A percentile compares a stretch with the other conserved stretches of the same genome.
These are phyloP conservation scores for Phytophthora sansomeana DNA, from an alignment of 352 stramenopile species.

Conservation along the genomic window DNA sequence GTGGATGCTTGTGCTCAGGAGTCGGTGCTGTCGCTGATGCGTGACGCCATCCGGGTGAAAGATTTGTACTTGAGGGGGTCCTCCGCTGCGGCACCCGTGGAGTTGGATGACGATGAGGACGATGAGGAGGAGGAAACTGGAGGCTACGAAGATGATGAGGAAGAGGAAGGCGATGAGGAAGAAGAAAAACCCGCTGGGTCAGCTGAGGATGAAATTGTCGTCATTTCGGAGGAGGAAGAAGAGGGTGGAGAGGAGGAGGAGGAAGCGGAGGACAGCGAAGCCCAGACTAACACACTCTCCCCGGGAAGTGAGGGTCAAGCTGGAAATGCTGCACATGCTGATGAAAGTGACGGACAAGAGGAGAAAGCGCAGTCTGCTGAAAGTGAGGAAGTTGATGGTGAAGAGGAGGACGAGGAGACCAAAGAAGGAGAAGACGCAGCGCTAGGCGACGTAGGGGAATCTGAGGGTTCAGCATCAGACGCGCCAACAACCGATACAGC, in stretches of 20 bases:
- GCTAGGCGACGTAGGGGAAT: slow-evolving; percentile 40
- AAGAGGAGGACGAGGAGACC: slow-evolving; percentile 24
- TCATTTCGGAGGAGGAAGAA: slow-evolving; percentile 66
- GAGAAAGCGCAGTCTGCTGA: slow-evolving; percentile 34
- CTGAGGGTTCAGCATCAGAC: slow-evolving; percentile 5
- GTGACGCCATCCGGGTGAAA: slow-evolving; percentile 60
- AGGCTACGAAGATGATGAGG: slow-evolving; percentile 42
- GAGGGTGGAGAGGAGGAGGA: slow-evolving; percentile 40
- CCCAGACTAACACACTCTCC: slow-evolving; percentile 7
- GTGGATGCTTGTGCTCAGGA: slow-evolving; percentile 70
- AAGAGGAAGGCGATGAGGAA: slow-evolving; percentile 39
- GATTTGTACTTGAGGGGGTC: slow-evolving; percentile 60
- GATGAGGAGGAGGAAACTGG: slow-evolving; percentile 49
- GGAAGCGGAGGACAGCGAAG: slow-evolving; percentile 22
- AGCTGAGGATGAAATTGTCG: slow-evolving; percentile 44
- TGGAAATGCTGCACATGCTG: slow-evolving; percentile 1
- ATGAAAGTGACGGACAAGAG: slow-evolving; percentile 17
- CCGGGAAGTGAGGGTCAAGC: slow-evolving; percentile 15
- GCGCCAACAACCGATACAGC: slow-evolving; percentile 7
- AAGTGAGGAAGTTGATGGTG: slow-evolving; percentile 34
- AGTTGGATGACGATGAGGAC: slow-evolving; percentile 68
- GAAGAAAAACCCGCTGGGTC: slow-evolving; percentile 25
- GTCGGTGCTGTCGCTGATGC: slow-evolving; percentile 59
- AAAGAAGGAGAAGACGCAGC: slow-evolving; percentile 33
- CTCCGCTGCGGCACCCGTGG: slow-evolving; percentile 54